phyloP scores from a whole-genome alignment of 345 rosid species.

The Brassica cretica region DNA sequence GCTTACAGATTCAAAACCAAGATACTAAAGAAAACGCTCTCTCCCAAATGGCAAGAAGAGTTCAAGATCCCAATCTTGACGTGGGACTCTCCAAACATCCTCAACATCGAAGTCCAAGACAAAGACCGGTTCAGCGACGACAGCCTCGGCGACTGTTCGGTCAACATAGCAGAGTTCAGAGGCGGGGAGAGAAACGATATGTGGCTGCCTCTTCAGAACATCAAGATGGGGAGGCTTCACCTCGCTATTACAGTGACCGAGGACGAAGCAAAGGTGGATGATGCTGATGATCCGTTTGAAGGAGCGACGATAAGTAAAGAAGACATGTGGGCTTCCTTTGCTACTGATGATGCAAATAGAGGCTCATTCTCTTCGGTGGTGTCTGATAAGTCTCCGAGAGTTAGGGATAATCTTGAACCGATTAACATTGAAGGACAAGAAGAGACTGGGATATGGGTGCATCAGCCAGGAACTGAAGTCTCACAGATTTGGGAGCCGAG shows the following conservation, averaged over 20 bases:
- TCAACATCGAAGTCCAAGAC: conserved; percentile 75
- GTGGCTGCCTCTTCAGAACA: conserved; percentile 87
- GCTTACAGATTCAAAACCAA: conserved; percentile 74
- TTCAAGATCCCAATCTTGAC: conserved; percentile 73
- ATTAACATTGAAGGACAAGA: conserved; percentile 70
- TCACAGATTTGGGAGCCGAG: conserved; percentile 83
- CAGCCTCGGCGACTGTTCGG: conserved; percentile 67
- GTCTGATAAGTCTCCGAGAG: conserved; percentile 50
- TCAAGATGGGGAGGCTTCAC: conserved; percentile 80
- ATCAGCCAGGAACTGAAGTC: conserved; percentile 81
- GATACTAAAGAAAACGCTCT: conserved; percentile 61
- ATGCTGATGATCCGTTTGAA: conserved; percentile 28
- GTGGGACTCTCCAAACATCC: conserved; percentile 71
- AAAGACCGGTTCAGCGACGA: conserved; percentile 85
- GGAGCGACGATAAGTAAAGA: conserved; percentile 46
- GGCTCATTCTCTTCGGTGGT: conserved; percentile 53
- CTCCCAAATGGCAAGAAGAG: conserved; percentile 93
- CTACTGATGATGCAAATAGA: conserved; percentile 37
- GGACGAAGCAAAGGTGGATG: conserved; percentile 53
- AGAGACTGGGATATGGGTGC: conserved; percentile 81
- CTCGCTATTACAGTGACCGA: conserved; percentile 74
- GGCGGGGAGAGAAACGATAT: conserved; percentile 80
- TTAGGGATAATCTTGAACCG: conserved; percentile 67
- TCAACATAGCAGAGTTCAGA: conserved; percentile 60
- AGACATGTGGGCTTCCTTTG: conserved; percentile 47